Conservation (phyloP, 2,329 filamentous ascomycete genomes). For the Blumeria hordei region DNA sequence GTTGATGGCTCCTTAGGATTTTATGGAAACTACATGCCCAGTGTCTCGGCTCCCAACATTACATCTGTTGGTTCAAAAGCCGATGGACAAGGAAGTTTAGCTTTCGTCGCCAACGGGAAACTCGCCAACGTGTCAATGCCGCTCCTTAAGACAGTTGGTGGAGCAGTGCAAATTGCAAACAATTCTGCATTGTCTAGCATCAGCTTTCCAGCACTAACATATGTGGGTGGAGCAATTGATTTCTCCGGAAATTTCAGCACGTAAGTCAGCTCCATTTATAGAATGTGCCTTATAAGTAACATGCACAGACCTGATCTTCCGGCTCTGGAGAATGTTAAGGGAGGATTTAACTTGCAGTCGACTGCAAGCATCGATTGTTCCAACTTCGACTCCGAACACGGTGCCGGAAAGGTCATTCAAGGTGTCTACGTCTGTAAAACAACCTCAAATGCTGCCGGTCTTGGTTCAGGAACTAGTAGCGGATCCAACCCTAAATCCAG, state of each 20-base stretch:
- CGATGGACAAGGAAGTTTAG: constrained; percentile 24
- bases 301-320: constrained; percentile 42
- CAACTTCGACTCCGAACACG: constrained; percentile 8
- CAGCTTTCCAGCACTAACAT: constrained; percentile 42
- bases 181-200: constrained; percentile 52
- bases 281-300: constrained; percentile 13
- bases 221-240: constrained; percentile 57
- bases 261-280: constrained; percentile 27
- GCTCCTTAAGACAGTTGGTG: constrained; percentile 39
- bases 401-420: constrained; percentile 19
- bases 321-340: constrained; percentile 39
- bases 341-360: constrained; percentile 37
- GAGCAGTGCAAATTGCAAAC: constrained; percentile 71
- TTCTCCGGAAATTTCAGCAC: constrained; percentile 62
- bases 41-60: constrained; percentile 42
- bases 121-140: constrained; percentile 57
- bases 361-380: constrained; percentile 10
- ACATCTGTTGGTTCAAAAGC: constrained; percentile 28
- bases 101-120: constrained; percentile 36
- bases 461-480: constrained; percentile 13
- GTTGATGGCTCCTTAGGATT: constrained; percentile 67
- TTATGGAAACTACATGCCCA: constrained; percentile 47
- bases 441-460: constrained; percentile 7
- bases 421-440: constrained; percentile 22
- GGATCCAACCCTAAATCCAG: constrained; percentile 10